Conservation (phyloP, 1,284 basidiomycete species). For the Cryptococcus sp. region DNA sequence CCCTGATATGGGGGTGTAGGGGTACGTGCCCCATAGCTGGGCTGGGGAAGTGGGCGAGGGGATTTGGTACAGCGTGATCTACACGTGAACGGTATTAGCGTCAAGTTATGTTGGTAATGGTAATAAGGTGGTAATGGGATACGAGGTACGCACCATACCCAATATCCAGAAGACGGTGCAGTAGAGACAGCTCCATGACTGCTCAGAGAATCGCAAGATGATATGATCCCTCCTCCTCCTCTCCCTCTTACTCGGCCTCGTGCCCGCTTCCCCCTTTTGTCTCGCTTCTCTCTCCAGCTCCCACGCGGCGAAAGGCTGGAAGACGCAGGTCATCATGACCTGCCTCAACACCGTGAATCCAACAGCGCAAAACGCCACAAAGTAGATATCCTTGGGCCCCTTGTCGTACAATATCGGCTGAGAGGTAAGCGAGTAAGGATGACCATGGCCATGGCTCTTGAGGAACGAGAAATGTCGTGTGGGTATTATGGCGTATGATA, state of each 20-base stretch:
- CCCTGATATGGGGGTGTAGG: slow-evolving; percentile 73
- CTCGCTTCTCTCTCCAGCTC: slow-evolving; percentile 56
- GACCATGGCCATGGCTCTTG: not conserved
- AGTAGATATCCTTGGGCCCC: slow-evolving; percentile 69
- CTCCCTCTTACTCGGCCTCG: slow-evolving; percentile 31
- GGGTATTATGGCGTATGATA: slow-evolving; percentile 68
- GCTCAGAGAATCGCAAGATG: slow-evolving; percentile 87
- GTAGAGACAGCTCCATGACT: slow-evolving; percentile 86
- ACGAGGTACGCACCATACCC: slow-evolving; percentile 77
- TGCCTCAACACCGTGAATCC: slow-evolving; percentile 79
- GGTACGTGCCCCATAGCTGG: slow-evolving; percentile 79
- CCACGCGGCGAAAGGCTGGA: slow-evolving; percentile 76
- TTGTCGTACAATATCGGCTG: slow-evolving; percentile 59
- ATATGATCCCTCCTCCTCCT: slow-evolving; percentile 60
- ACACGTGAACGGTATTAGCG: slow-evolving; percentile 1
- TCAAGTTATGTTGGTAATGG: not conserved
- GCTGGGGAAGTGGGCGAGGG: slow-evolving; percentile 70
- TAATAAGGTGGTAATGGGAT: not conserved
- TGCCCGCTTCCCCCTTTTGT: slow-evolving; percentile 5
- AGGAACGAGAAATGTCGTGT: slow-evolving; percentile 49
- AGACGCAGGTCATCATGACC: slow-evolving; percentile 66
- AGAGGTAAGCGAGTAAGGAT: not conserved
- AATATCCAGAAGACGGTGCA: slow-evolving; percentile 72
- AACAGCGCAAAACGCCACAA: slow-evolving; percentile 72
- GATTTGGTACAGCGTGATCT: slow-evolving; percentile 72